Conservation (phyloP, 768 basidiomycete genomes). For the Nidularia pulvinata region DNA sequence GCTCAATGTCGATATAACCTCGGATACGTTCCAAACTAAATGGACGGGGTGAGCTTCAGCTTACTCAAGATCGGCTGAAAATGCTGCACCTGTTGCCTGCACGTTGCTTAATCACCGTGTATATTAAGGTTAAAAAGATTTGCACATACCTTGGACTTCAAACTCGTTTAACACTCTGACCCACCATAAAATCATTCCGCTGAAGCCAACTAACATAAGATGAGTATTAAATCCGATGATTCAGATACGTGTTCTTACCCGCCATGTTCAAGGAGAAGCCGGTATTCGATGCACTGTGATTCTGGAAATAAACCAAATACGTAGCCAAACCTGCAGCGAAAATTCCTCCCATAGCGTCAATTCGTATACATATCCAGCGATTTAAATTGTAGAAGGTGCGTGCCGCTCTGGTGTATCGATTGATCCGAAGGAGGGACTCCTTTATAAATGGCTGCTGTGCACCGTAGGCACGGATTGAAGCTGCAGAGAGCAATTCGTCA, state of each 20-base stretch:
- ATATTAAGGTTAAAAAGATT: not conserved
- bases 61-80: no score
- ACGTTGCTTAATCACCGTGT: no score
- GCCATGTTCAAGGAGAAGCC: conserved; percentile 62
- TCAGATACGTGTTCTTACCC: conserved; percentile 32
- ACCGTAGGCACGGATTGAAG: conserved; percentile 64
- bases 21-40: conserved; percentile 75
- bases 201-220: conserved; percentile 42
- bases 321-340: conserved; percentile 56
- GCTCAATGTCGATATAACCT: conserved; percentile 59
- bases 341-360: conserved; percentile 54
- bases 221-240: no score
- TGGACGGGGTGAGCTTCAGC: no score
- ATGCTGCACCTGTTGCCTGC: no score
- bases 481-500: conserved; percentile 14
- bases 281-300: conserved; percentile 36
- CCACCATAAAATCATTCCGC: conserved; percentile 49
- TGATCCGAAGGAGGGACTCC: conserved; percentile 46
- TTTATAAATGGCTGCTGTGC: conserved; percentile 46
- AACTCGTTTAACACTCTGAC: conserved; percentile 41
- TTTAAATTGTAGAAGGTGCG: conserved; percentile 49
- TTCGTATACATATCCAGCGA: conserved; percentile 44
- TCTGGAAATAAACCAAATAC: conserved; percentile 48
- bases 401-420: conserved; percentile 47
- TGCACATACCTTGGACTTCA: conserved; percentile 28